These are phyloP conservation scores for Astragalus glycyphyllos DNA, from an alignment of 306 rosid species.

Conservation along the genomic window DNA sequence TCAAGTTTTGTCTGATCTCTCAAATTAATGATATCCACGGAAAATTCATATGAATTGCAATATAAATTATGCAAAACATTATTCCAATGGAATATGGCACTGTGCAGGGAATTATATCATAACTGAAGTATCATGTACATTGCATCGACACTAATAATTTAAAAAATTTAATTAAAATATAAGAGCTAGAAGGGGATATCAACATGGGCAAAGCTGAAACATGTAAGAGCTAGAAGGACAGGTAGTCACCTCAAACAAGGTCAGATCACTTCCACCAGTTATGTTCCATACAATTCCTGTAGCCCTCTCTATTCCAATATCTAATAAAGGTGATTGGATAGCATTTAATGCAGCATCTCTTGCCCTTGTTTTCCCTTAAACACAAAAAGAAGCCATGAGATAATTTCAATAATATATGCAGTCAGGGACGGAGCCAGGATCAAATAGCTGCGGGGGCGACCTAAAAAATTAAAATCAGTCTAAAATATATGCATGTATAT, in stretches of 20 bases:
- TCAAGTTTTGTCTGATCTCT: constrained; percentile 16
- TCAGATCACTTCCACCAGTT: constrained; percentile 95
- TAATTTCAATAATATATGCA: constrained; percentile 24
- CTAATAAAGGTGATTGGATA: constrained; percentile 88
- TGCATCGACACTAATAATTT: no score
- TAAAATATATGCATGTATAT: no score
- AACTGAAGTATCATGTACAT: no score
- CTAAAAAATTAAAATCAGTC: no score
- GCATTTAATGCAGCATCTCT: constrained; percentile 99
- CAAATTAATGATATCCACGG: neutral
- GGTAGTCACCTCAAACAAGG: constrained; percentile 79
- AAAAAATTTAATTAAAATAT: no score
- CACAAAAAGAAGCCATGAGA: constrained; percentile 40
- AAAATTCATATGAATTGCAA: constrained; percentile 19
- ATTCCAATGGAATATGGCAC: constrained; percentile 9
- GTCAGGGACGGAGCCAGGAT: no score
- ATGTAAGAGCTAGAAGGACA: constrained; percentile 16
- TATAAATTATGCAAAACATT: constrained; percentile 19
- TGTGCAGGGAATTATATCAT: neutral
- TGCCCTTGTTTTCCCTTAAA: constrained; percentile 93
- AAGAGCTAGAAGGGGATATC: no score
- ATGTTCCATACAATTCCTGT: constrained; percentile 97
- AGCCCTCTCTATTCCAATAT: constrained; percentile 95
- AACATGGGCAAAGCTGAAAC: constrained; percentile 3
- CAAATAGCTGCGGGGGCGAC: no score